These are phyloP conservation scores for Drosera spatulata DNA, from an alignment of 179 eudicot genomes.

Conservation along the genomic window DNA sequence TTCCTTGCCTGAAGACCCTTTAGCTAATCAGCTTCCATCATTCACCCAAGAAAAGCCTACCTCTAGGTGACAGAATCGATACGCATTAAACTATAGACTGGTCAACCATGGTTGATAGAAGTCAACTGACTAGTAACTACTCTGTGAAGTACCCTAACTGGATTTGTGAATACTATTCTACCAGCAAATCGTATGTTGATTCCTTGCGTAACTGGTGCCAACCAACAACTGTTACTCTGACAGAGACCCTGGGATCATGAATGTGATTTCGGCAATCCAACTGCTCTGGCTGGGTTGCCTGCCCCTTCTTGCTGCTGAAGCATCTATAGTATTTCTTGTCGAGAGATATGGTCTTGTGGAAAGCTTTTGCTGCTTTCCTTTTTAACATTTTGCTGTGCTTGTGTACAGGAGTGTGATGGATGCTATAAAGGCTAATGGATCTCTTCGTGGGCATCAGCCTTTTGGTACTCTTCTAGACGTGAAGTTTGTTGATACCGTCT, in stretches of 20 bases:
- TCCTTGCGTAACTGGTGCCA: conserved; percentile 17
- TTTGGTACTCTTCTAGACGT: conserved; percentile 74
- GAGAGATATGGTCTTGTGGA: conserved; percentile 87
- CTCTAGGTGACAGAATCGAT: conserved; percentile 37
- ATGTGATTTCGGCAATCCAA: conserved; percentile 76
- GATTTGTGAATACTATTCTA: conserved; percentile 11
- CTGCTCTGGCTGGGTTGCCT: conserved; percentile 87
- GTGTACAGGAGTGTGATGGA: conserved; percentile 73
- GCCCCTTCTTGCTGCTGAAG: conserved; percentile 77
- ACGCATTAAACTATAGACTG: conserved; percentile 27
- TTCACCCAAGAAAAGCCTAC: conserved; percentile 42
- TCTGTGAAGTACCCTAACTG: conserved; percentile 26
- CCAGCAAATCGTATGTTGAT: conserved; percentile 35
- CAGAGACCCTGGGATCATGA: conserved; percentile 83
- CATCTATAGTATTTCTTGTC: conserved; percentile 55
- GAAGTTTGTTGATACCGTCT: conserved; percentile 73
- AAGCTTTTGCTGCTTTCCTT: conserved; percentile 41
- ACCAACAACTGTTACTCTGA: conserved; percentile 60
- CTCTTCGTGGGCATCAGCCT: conserved; percentile 58
- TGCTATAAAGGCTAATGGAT: conserved; percentile 80
- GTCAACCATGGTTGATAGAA: conserved; percentile 28
- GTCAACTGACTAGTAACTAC: conserved; percentile 26
- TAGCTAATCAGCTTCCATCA: conserved; percentile 32
- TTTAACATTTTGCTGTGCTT: conserved; percentile 58
- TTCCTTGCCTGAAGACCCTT: conserved; percentile 46